Evolutionary conservation across 169 alveolate genomes (phyloP), one percentile per base, ranked within the genome.

Genomic region (Plasmodium knowlesi): DNA sequence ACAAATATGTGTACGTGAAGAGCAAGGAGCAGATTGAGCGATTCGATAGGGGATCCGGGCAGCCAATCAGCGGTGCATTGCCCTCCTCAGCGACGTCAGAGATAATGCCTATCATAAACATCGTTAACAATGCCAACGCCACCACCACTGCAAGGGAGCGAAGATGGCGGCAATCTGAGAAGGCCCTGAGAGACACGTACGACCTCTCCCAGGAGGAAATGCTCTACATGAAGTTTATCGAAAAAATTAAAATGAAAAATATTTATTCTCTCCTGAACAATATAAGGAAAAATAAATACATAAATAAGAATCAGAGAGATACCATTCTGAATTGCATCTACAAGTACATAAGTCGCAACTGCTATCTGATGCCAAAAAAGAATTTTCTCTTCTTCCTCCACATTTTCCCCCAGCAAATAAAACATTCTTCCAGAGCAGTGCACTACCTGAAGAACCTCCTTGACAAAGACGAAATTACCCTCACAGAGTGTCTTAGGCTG

Each of bases 161-260:
- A 85, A 32, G 30, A 46, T 9, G 10, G 30, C 57, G 39, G 22
- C n/a, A 37, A 10, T 28, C 67, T 2, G 61, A 32, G 28, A 85
- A 76, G n/a, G 28, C 5, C 34, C 70, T 85, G 37, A 54, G 46
- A 50, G 85, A 50, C 61, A 76, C 73, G 70, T 85, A 85, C 70
- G 80, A 85, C 30, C 70, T 85, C 43, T 14, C 83, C 39, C 39
- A 76, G 43, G 93, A 85, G 6, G 93, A 85, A 54, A 12, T 85
- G 16, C 70, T 85, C 70, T 85, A 53, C 81, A 85, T 85, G 93
- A 73, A 78, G 67, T 85, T 85, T 34, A 43, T 85, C 22, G 8
- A 76, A n/a, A 85, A 85, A 54, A 85, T 85, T 53, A 85, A 85
- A 28, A 74, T 85, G 41, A 85, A 85, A 53, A 57, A 85, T n/a